Evolutionary conservation across 2,329 filamentous ascomycete genomes (phyloP).

Genomic region (Aspergillus sp.): DNA sequence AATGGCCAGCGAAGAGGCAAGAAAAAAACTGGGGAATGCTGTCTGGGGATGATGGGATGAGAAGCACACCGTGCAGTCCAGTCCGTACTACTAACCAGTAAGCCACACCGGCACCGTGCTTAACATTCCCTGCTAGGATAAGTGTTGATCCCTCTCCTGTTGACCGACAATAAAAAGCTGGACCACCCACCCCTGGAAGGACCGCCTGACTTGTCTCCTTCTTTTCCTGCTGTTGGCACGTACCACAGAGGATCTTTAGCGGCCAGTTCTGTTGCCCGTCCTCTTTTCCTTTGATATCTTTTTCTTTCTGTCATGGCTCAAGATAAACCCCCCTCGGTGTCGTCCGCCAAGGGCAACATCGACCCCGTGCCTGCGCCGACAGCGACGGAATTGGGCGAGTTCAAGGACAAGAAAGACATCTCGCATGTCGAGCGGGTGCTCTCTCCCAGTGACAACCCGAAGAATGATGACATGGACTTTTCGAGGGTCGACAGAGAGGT

Average conservation of each 20-base stretch:
- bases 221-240: too few relatives aligned
- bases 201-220: neutral
- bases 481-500: constrained; percentile 67
- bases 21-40: neutral
- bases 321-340: neutral
- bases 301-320: neutral
- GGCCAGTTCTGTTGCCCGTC: neutral
- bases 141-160: neutral
- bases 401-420: constrained; percentile 24
- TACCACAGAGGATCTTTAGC: neutral
- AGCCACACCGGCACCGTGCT: neutral
- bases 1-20: neutral
- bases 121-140: neutral
- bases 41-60: neutral
- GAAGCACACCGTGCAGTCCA: too few relatives aligned
- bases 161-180: neutral
- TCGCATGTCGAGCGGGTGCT: constrained; percentile 51
- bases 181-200: neutral
- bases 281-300: neutral
- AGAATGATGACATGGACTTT: constrained; percentile 57
- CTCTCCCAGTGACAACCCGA: constrained; percentile 45
- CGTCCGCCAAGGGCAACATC: neutral
- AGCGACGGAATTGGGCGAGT: neutral
- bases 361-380: neutral
- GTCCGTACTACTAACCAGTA: neutral